Conservation (phyloP, 75 land plant genomes). For the Isoetes taiwanensis region DNA sequence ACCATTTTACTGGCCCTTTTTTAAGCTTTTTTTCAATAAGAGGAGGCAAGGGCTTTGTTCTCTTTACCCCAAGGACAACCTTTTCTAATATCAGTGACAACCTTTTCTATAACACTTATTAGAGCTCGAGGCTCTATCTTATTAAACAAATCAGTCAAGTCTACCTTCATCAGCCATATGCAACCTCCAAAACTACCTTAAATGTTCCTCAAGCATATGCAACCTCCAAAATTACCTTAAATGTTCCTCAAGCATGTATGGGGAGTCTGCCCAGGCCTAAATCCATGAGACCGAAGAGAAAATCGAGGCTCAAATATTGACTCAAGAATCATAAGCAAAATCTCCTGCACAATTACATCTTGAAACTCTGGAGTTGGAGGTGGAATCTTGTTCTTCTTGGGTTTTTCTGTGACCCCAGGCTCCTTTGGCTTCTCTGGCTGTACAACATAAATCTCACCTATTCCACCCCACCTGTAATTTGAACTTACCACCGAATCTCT, state of each 20-base stretch:
- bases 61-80: too few relatives aligned
- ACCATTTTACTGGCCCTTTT: too few relatives aligned
- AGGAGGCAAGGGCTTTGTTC: too few relatives aligned
- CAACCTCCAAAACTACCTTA: too few relatives aligned
- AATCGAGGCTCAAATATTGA: constrained; percentile 62
- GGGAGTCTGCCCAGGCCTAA: constrained; percentile 64
- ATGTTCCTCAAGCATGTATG: constrained; percentile 57
- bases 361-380: constrained; percentile 54
- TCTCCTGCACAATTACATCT: constrained; percentile 70
- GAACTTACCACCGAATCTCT: too few relatives aligned
- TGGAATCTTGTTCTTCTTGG: constrained; percentile 30
- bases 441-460: constrained; percentile 38
- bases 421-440: constrained; percentile 54
- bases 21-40: too few relatives aligned
- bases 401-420: constrained; percentile 46
- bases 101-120: too few relatives aligned
- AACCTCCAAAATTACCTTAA: constrained; percentile 54
- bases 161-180: too few relatives aligned
- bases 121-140: too few relatives aligned
- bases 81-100: too few relatives aligned
- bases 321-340: constrained; percentile 66
- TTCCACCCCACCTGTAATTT: constrained; percentile 62
- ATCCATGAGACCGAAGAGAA: constrained; percentile 55
- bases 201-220: too few relatives aligned
- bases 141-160: too few relatives aligned